These are phyloP conservation scores for Rhizomucor pusillus DNA, from an alignment of 371 early-diverging fungal species.

Conservation along the genomic window DNA sequence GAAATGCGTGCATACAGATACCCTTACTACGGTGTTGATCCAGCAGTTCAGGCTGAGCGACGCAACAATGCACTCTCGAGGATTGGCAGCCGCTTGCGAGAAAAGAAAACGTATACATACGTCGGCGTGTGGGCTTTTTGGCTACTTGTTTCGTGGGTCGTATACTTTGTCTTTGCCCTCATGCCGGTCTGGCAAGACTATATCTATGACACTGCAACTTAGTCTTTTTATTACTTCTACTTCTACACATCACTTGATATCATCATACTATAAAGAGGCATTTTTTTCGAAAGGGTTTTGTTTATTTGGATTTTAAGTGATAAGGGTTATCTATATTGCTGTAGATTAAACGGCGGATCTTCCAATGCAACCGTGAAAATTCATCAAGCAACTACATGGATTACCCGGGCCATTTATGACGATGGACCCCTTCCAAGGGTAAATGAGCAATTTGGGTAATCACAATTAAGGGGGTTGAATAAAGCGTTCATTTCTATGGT, in stretches of 20 bases:
- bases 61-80: slow-evolving; percentile 15
- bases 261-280: neutral
- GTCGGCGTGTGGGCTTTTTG: slow-evolving; percentile 30
- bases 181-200: slow-evolving; percentile 45
- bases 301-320: slow-evolving; percentile 3
- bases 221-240: slow-evolving; percentile 1
- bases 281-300: slow-evolving; percentile 5
- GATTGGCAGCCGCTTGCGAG: slow-evolving; percentile 29
- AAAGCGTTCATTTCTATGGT: neutral
- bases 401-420: too few relatives aligned
- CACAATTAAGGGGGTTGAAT: too few relatives aligned
- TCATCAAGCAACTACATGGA: too few relatives aligned
- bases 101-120: slow-evolving; percentile 24
- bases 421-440: too few relatives aligned
- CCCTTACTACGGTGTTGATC: slow-evolving; percentile 14
- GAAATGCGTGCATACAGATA: slow-evolving; percentile 16
- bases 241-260: slow-evolving; percentile 1
- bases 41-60: slow-evolving; percentile 13
- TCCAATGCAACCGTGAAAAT: too few relatives aligned
- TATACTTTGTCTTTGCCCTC: slow-evolving; percentile 45
- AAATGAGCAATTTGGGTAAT: too few relatives aligned
- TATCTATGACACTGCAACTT: slow-evolving; percentile 1
- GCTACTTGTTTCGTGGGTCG: slow-evolving; percentile 36
- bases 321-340: too few relatives aligned
- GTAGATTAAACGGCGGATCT: too few relatives aligned